Conservation (phyloP, 2,329 filamentous ascomycete genomes). For the Exophiala sp. region DNA sequence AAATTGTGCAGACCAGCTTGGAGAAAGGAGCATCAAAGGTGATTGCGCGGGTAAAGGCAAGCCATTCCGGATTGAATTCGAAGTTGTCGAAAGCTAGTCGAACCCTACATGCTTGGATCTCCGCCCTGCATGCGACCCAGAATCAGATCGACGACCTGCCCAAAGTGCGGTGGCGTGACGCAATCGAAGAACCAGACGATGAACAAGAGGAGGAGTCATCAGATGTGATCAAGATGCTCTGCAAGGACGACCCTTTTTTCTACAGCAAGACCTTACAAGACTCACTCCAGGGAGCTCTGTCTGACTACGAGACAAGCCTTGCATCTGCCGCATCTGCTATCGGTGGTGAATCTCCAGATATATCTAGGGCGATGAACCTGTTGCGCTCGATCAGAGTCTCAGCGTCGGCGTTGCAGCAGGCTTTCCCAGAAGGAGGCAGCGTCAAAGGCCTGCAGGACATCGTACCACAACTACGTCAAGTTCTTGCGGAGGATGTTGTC, state of each 20-base stretch:
- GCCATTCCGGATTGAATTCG: conserved; percentile 21
- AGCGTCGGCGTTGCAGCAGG: conserved; percentile 8
- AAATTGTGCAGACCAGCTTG: conserved; percentile 12
- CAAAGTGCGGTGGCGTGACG: conserved; percentile 25
- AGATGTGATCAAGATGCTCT: conserved; percentile 14
- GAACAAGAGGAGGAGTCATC: conserved; percentile 26
- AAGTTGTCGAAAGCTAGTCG: conserved; percentile 8
- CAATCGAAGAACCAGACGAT: conserved; percentile 30
- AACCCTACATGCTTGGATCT: conserved; percentile 18
- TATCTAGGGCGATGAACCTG: conserved; percentile 3
- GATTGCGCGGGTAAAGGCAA: conserved; percentile 16
- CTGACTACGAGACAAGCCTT: conserved; percentile 9
- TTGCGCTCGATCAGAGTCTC: conserved; percentile 22
- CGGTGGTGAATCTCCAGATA: neutral
- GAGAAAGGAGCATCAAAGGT: conserved; percentile 12
- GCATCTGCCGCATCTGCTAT: conserved; percentile 2
- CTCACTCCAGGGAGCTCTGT: conserved; percentile 8
- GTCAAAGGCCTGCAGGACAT: conserved; percentile 8
- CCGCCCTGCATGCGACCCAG: conserved; percentile 6
- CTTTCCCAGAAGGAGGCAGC: conserved; percentile 10
- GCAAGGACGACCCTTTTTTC: conserved; percentile 15
- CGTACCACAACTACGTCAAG: conserved; percentile 12
- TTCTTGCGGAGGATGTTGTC: conserved; percentile 18
- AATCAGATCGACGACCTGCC: conserved; percentile 12
- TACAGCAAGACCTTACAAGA: conserved; percentile 10